phyloP scores from a whole-genome alignment of 108 stramenopile species.

The Skeletonema marinoi region DNA sequence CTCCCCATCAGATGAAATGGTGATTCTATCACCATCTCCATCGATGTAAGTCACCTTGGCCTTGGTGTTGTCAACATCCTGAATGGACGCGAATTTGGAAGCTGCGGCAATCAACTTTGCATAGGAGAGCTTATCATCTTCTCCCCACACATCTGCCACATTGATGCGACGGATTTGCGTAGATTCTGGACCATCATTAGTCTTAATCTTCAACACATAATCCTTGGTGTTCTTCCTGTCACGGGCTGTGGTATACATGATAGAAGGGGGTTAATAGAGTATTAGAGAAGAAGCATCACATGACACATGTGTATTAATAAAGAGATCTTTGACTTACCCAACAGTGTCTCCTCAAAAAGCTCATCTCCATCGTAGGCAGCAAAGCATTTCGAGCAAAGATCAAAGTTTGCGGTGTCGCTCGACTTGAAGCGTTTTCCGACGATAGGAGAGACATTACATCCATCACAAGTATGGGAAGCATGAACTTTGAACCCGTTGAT shows the following conservation, averaged over 20 bases:
- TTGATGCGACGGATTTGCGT: slow-evolving; percentile 70
- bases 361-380: slow-evolving; percentile 65
- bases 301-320: slow-evolving; percentile 1
- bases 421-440: slow-evolving; percentile 79
- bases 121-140: slow-evolving; percentile 48
- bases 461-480: slow-evolving; percentile 75
- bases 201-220: slow-evolving; percentile 71
- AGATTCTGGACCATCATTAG: slow-evolving; percentile 52
- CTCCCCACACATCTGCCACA: slow-evolving; percentile 53
- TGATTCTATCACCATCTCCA: slow-evolving; percentile 72
- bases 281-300: background rate
- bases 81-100: slow-evolving; percentile 32
- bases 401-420: slow-evolving; percentile 64
- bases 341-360: slow-evolving; percentile 59
- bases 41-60: slow-evolving; percentile 66
- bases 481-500: slow-evolving; percentile 2
- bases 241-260: slow-evolving; percentile 10
- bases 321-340: slow-evolving; percentile 47
- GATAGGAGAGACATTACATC: slow-evolving; percentile 76
- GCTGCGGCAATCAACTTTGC: slow-evolving; percentile 52
- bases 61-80: slow-evolving; percentile 16
- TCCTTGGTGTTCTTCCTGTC: slow-evolving; percentile 36
- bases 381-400: slow-evolving; percentile 72
- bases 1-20: slow-evolving; percentile 69
- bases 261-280: background rate